phyloP scores from a whole-genome alignment of 2,329 filamentous ascomycete genomes.

The Trichoderma sp. region DNA sequence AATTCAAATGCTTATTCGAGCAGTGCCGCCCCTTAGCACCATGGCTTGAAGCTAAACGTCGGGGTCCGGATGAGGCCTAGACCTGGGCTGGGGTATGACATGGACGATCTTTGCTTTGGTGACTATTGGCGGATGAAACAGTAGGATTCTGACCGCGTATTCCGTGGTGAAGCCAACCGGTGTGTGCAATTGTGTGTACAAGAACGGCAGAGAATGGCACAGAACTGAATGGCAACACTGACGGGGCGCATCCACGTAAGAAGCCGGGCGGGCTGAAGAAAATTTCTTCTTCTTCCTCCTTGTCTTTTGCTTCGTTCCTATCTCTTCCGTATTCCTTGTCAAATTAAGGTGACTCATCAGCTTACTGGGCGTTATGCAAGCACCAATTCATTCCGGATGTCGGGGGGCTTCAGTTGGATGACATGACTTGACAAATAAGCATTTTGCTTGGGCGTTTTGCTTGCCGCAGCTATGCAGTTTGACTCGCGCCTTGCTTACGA shows the following conservation, averaged over 20 bases:
- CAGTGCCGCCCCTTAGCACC: background rate
- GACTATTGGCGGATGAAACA: background rate
- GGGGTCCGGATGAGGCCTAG: slow-evolving; percentile 7
- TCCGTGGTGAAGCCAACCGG: background rate
- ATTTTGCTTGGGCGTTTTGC: background rate
- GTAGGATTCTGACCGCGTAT: background rate
- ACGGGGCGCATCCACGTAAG: background rate
- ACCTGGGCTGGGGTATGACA: slow-evolving; percentile 1
- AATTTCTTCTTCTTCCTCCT: background rate
- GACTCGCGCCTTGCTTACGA: slow-evolving; percentile 1
- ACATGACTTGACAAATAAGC: background rate
- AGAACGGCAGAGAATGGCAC: background rate
- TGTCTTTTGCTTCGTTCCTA: background rate
- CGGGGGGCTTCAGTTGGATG: background rate
- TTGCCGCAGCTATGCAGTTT: background rate
- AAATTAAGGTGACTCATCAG: background rate
- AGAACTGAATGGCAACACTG: background rate
- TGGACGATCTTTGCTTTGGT: background rate
- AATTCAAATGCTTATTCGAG: background rate
- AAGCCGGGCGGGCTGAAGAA: background rate
- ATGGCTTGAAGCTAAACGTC: slow-evolving; percentile 8
- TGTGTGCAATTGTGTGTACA: background rate
- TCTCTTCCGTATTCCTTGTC: background rate
- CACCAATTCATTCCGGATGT: slow-evolving; percentile 2
- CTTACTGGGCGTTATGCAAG: slow-evolving; percentile 10